Base-by-base conservation (phyloP, 345 rosid genomes). In the Garcia nutans region DNA sequence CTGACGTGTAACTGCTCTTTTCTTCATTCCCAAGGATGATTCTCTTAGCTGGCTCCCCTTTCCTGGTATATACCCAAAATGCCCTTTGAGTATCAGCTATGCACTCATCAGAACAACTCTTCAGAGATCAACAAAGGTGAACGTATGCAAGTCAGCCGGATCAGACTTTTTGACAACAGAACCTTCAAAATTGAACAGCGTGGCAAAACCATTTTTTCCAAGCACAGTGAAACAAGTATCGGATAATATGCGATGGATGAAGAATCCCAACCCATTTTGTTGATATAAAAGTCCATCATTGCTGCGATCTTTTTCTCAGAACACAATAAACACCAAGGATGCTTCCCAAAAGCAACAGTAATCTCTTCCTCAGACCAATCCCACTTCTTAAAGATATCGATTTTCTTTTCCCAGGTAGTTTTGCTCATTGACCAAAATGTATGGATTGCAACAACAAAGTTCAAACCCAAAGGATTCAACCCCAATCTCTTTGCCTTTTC, bases 221-320 rank as follows among this genome's bases (percentile, higher is more conserved):
- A 24, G 74, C 80, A 61, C 15, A 55, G 20, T 6, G 8, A 2
- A 2, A 80, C 10, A 17, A 68, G 28, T 13, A 0, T 3, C 0
- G 78, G 75, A 16, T 1, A 2, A 28, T 52, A 20, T 44, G 33
- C 71, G n/a, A 80, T 54, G 54, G 8, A 11, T 0, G 77, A 76
- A 52, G 77, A 16, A 13, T 67, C 76, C 49, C 56, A 26, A n/a
- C 28, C 79, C 70, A 80, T 71, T 50, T 57, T 28, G 10, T 76
- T 75, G 13, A 76, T 76, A 47, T 74, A 65, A 41, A 59, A 73
- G 9, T 83, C 79, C 83, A 79, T 79, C 22, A 49, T 26, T 13
- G 31, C 62, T 66, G 15, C 45, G 47, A 81, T 73, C 78, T 73
- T 76, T 24, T 68, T 50, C 45, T 71, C 67, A 12, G 82, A 80